Evolutionary conservation across 139 green algal genomes (phyloP).

Genomic region (Chlorella sp.): DNA sequence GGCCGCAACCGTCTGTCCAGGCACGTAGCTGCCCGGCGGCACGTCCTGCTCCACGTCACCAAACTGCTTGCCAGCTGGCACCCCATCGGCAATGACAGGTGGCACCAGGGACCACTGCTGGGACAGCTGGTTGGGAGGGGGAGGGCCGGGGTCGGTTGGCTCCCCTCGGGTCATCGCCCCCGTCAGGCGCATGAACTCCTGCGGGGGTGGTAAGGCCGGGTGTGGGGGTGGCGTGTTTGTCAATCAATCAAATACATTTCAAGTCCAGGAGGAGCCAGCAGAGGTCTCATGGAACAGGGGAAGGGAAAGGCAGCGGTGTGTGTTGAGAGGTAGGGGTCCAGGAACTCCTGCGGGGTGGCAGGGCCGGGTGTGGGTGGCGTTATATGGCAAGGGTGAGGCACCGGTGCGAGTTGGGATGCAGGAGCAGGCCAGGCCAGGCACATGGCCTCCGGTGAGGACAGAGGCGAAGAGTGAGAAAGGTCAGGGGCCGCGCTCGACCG

Average conservation of each 20-base stretch:
- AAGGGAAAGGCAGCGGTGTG: too few relatives aligned
- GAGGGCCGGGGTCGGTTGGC: slow-evolving; percentile 30
- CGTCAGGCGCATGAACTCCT: slow-evolving; percentile 74
- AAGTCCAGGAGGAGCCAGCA: too few relatives aligned
- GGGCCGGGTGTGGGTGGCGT: too few relatives aligned
- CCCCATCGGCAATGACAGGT: slow-evolving; percentile 75
- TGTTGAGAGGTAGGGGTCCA: too few relatives aligned
- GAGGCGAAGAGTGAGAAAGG: too few relatives aligned
- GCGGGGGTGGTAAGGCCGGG: not conserved
- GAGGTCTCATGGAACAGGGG: too few relatives aligned
- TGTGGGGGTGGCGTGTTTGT: not conserved
- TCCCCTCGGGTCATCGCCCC: slow-evolving; percentile 62
- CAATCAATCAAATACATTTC: too few relatives aligned
- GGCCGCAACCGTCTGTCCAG: slow-evolving; percentile 55
- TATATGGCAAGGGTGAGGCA: too few relatives aligned
- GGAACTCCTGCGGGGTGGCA: slow-evolving; percentile 62
- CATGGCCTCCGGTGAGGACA: too few relatives aligned
- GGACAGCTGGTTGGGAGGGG: slow-evolving; percentile 69
- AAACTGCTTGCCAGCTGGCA: slow-evolving; percentile 65
- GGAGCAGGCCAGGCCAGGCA: too few relatives aligned
- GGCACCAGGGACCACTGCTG: slow-evolving; percentile 72
- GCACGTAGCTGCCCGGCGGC: slow-evolving; percentile 30
- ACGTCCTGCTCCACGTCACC: slow-evolving; percentile 65
- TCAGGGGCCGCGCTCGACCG: too few relatives aligned
- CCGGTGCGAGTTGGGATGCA: too few relatives aligned